Evolutionary conservation across 768 basidiomycete species (phyloP), one percentile per base, ranked within the genome.

Genomic region (Coprinellus micaceus): DNA sequence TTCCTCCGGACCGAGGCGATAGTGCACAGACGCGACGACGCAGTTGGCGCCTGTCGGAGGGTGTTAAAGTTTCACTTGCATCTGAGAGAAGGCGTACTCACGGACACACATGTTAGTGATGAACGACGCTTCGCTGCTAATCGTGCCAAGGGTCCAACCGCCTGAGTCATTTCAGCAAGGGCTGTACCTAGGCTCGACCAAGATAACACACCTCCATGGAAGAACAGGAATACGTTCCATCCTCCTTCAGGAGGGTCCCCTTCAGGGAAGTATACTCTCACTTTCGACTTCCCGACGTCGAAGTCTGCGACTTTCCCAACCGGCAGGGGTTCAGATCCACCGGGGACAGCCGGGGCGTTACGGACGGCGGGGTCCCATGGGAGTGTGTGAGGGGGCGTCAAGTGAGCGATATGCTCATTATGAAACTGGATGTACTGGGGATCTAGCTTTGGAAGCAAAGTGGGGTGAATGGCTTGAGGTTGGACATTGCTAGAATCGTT

Each of bases 111-210:
- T 79, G 50, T 80, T 81, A 1, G 82, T 83, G 36, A 77, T 74
- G 61, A 91, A 86, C 4, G 81, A 71, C n/a, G 78, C 79, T 57
- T 85, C 84, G 24, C 80, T 79, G 22, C 65, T 64, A 60, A 88
- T 85, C 53, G 74, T 83, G 0, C 89, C 89, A 1, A 90, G 73
- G 0, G 87, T 88, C 89, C 89, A 89, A 30, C 89, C 89, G 40
- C 89, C 88, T 86, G 61, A 4, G 19, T 47, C 25, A 57, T 17
- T 28, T 19, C 11, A n/a, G n/a, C 4, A 37, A 21, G 13, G 41
- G 25, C 24, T 25, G 47, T 19, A 15, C 56, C 41, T 25, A 26
- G 55, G 25, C 12, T 7, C 19, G 19, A 33, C 12, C 46, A 12
- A 24, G n/a, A 57, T 39, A 12, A 46, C 77, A 53, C 58, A 81